Evolutionary conservation across 192 early-diverging fungal species (phyloP).

Genomic region (Podila verticillata): DNA sequence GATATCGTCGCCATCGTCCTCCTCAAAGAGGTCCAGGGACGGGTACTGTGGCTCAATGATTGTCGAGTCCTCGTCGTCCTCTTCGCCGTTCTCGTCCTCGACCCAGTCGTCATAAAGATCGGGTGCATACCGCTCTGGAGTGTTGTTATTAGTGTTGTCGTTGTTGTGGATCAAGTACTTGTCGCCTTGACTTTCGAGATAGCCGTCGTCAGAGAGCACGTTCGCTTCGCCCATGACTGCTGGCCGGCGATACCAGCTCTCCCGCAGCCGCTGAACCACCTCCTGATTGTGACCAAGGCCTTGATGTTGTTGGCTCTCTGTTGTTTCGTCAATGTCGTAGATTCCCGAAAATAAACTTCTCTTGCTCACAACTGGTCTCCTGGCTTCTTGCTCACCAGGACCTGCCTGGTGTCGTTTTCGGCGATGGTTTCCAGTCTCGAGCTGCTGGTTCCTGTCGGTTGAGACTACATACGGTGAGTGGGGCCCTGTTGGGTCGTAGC

Average conservation of each 20-base stretch:
- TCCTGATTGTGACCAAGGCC: not conserved
- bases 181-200: not conserved
- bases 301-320: not conserved
- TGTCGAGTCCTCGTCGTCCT: not conserved
- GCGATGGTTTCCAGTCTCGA: not conserved
- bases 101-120: not conserved
- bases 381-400: not conserved
- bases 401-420: not conserved
- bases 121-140: not conserved
- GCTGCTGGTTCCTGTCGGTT: not conserved
- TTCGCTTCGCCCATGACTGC: not conserved
- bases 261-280: not conserved
- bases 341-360: constrained; percentile 1
- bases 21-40: not conserved
- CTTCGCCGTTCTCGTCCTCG: not conserved
- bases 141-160: not conserved
- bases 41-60: not conserved
- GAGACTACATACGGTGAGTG: not conserved
- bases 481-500: not conserved
- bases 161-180: not conserved
- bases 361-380: not conserved
- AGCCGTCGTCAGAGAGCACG: not conserved
- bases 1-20: not conserved
- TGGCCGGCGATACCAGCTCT: not conserved
- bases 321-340: not conserved